Percentiles rank a stretch among this genome's conserved stretches.
Conservation (phyloP, 2,329 filamentous ascomycete species). For the Ceratocystis diversiconidia region DNA sequence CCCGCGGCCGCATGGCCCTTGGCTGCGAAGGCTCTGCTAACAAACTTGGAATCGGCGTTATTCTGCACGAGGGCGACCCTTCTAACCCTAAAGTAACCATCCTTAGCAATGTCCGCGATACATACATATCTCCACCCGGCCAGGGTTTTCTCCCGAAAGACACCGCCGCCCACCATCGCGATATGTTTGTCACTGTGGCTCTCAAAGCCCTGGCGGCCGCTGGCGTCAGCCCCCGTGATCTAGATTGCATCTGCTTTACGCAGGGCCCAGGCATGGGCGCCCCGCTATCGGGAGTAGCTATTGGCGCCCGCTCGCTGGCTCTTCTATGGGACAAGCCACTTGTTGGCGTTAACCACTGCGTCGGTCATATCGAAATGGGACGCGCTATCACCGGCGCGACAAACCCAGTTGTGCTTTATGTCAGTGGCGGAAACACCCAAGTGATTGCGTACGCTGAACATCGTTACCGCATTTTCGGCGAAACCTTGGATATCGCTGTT, state of each 20-base stretch:
- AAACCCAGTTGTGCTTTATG: constrained; percentile 91
- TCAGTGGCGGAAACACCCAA: constrained; percentile 91
- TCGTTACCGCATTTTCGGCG: constrained; percentile 93
- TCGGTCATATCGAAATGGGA: constrained; percentile 98
- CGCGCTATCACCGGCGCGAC: constrained; percentile 76
- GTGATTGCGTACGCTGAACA: constrained; percentile 93
- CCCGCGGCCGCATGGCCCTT: constrained; percentile 35
- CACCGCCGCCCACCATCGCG: constrained; percentile 80
- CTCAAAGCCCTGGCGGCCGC: constrained; percentile 65
- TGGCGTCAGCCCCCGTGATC: constrained; percentile 43
- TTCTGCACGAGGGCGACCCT: constrained; percentile 52
- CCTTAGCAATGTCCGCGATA: constrained; percentile 88
- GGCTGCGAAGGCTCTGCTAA: constrained; percentile 85
- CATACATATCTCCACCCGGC: constrained; percentile 80
- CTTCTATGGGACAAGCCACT: constrained; percentile 80
- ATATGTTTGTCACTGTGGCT: constrained; percentile 70
- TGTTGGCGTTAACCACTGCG: constrained; percentile 93
- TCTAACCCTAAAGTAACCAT: constrained; percentile 43
- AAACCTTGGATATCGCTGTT: constrained; percentile 92
- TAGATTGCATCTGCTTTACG: constrained; percentile 92
- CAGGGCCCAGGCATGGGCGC: constrained; percentile 94
- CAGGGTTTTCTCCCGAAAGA: constrained; percentile 94
- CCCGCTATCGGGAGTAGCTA: constrained; percentile 71
- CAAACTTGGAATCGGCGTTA: constrained; percentile 89
- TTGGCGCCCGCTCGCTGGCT: constrained; percentile 68